Evolutionary conservation across 2,329 filamentous ascomycete species (phyloP).

Genomic region (Simplicillium sp.): DNA sequence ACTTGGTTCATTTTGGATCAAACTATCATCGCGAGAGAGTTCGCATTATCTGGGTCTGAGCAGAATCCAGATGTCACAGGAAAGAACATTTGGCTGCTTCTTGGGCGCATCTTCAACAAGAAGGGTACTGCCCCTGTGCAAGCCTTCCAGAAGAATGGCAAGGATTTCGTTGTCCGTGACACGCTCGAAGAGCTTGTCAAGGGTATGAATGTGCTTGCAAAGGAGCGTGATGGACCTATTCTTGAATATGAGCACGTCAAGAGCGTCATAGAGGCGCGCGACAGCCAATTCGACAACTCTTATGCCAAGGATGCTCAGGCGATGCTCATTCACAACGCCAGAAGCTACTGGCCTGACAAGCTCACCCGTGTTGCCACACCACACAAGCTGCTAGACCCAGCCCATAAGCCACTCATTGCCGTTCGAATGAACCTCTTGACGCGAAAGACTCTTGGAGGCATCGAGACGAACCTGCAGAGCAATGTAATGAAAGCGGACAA

Average conservation of each 20-base stretch:
- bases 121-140: constrained; percentile 46
- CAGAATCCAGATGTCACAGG: constrained; percentile 52
- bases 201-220: constrained; percentile 49
- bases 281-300: constrained; percentile 44
- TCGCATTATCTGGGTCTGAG: constrained; percentile 52
- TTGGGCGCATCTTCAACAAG: constrained; percentile 39
- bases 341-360: constrained; percentile 45
- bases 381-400: constrained; percentile 42
- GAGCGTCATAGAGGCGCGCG: constrained; percentile 40
- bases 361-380: constrained; percentile 41
- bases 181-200: constrained; percentile 43
- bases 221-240: constrained; percentile 31
- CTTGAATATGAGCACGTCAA: constrained; percentile 35
- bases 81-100: constrained; percentile 45
- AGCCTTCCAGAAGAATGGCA: constrained; percentile 47
- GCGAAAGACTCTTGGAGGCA: constrained; percentile 49
- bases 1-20: constrained; percentile 53
- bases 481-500: constrained; percentile 44
- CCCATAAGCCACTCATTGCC: constrained; percentile 49
- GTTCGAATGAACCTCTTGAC: constrained; percentile 52
- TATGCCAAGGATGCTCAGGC: constrained; percentile 53
- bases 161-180: constrained; percentile 50
- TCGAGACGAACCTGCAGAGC: constrained; percentile 49
- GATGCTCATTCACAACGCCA: constrained; percentile 50
- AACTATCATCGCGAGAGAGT: constrained; percentile 50